Percentiles rank a stretch among this genome's conserved stretches.
Conservation (phyloP, 176 grass and related monocot species). For the Stipa capillata region DNA sequence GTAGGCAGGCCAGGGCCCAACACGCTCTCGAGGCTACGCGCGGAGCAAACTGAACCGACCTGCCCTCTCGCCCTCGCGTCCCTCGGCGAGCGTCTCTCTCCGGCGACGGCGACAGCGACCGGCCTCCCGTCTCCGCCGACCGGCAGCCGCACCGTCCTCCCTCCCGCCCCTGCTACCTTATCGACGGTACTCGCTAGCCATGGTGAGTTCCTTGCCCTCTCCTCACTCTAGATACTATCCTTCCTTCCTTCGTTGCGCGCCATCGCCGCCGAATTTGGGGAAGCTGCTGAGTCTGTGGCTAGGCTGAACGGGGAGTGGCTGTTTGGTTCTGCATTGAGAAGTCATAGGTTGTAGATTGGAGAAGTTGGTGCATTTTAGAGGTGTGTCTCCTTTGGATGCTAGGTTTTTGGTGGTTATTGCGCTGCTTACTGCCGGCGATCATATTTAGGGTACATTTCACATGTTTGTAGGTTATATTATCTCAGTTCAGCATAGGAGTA, state of each 20-base stretch:
- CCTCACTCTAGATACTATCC: no score
- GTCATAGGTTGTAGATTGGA: background rate
- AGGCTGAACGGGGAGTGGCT: background rate
- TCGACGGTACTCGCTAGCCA: background rate
- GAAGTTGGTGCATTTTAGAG: background rate
- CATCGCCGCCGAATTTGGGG: background rate
- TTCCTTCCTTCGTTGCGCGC: background rate
- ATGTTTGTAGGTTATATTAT: background rate
- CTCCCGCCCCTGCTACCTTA: no score
- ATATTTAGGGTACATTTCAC: background rate
- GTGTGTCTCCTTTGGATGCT: background rate
- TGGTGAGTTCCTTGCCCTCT: background rate
- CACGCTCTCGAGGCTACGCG: background rate
- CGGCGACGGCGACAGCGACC: background rate
- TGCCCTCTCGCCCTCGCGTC: background rate
- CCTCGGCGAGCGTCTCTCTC: background rate
- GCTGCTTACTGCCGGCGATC: background rate
- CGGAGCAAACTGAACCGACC: background rate
- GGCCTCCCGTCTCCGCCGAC: background rate
- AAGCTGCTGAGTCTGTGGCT: background rate
- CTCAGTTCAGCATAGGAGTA: background rate
- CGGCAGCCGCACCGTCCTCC: background rate
- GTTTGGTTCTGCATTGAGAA: background rate
- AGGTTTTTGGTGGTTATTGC: no score
- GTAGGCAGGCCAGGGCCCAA: background rate